Evolutionary conservation across 164 flowering plant genomes (phyloP).

Genomic region (Chimonanthus praecox): DNA sequence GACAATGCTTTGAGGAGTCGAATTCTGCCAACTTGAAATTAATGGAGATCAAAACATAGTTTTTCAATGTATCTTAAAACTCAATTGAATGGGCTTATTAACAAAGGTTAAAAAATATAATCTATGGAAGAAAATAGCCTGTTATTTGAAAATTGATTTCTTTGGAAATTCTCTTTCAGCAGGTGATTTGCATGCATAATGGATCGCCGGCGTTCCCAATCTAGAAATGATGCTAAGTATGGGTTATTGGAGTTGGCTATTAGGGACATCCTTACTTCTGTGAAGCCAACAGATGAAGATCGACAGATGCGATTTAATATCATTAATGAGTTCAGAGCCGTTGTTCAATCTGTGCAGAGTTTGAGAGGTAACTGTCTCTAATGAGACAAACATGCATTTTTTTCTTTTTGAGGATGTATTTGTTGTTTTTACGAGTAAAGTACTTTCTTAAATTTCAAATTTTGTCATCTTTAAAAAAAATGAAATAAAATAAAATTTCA

Average conservation of each 20-base stretch:
- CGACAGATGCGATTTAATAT: conserved; percentile 31
- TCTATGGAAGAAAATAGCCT: too few relatives aligned
- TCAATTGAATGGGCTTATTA: not conserved
- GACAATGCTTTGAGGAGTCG: too few relatives aligned
- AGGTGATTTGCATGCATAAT: conserved; percentile 4
- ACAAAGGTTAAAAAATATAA: not conserved
- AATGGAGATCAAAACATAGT: not conserved
- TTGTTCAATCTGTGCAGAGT: conserved; percentile 47
- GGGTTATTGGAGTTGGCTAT: conserved; percentile 38
- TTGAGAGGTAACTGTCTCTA: conserved; percentile 50
- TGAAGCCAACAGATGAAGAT: conserved; percentile 58
- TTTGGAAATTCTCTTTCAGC: not conserved
- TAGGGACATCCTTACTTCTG: conserved; percentile 38
- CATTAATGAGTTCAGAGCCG: conserved; percentile 41
- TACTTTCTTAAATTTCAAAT: too few relatives aligned
- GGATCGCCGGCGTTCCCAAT: not conserved
- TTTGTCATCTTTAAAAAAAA: too few relatives aligned
- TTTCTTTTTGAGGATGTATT: too few relatives aligned
- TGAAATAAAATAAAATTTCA: too few relatives aligned
- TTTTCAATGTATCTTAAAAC: conserved; percentile 4
- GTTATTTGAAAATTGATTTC: not conserved
- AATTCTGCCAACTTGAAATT: too few relatives aligned
- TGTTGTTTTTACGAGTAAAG: too few relatives aligned
- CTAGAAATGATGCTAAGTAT: not conserved
- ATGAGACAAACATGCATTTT: not conserved